A percentile compares a stretch with the other conserved stretches of the same genome.
Evolutionary conservation across 1,284 basidiomycete genomes (phyloP).

Genomic region (Cutaneotrichosporon sp.): DNA sequence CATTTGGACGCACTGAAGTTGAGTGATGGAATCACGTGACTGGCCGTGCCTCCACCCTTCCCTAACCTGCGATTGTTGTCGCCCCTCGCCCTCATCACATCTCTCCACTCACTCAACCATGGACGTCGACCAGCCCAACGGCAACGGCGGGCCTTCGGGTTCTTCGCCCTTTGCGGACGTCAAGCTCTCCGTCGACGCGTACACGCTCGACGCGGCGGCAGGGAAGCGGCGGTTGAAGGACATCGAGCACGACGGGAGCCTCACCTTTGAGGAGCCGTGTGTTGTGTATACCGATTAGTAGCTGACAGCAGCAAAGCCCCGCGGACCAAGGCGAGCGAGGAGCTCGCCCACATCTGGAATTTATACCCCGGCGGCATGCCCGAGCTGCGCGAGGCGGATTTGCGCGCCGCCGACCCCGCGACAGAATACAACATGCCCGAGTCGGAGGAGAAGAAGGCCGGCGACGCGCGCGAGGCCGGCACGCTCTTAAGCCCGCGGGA

Average conservation of each 20-base stretch:
- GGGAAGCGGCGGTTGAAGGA: constrained; percentile 29
- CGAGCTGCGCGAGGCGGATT: constrained; percentile 37
- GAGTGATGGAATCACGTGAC: neutral
- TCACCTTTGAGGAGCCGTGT: constrained; percentile 38
- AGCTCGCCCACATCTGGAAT: constrained; percentile 45
- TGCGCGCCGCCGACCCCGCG: constrained; percentile 21
- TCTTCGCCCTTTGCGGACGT: constrained; percentile 23
- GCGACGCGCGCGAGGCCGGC: constrained; percentile 22
- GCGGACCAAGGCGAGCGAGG: constrained; percentile 36
- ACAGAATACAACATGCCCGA: constrained; percentile 18
- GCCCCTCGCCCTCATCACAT: neutral
- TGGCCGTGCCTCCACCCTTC: neutral
- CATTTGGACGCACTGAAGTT: neutral
- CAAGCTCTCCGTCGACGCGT: constrained; percentile 33
- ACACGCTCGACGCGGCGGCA: constrained; percentile 33
- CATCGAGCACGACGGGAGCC: constrained; percentile 36
- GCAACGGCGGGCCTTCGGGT: neutral
- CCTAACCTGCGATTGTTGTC: constrained; percentile 1
- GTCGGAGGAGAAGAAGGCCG: constrained; percentile 9
- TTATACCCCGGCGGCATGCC: constrained; percentile 46
- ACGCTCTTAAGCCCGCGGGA: constrained; percentile 38
- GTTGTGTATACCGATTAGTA: constrained; percentile 6
- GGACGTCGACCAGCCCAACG: constrained; percentile 14
- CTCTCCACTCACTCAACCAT: constrained; percentile 6
- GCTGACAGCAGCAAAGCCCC: constrained; percentile 23